Conservation (phyloP, 768 basidiomycete genomes). For the Termitomyces titanicus region DNA sequence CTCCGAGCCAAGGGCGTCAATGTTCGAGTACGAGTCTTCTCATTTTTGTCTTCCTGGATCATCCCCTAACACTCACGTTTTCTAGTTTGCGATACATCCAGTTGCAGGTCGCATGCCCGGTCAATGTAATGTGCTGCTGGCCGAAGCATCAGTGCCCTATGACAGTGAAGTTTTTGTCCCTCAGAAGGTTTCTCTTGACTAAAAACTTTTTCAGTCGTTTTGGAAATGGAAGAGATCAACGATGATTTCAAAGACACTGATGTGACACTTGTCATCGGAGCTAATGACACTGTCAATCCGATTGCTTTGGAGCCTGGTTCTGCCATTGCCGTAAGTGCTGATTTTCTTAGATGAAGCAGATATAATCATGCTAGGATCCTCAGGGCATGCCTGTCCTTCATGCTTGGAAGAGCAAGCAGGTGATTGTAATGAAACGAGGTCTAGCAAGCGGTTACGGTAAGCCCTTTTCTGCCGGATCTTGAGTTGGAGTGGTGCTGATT, state of each 20-base stretch:
- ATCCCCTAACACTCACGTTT: not conserved
- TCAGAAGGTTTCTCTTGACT: not conserved
- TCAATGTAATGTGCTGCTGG: constrained; percentile 88
- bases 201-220: constrained; percentile 55
- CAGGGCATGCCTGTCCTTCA: constrained; percentile 91
- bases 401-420: constrained; percentile 92
- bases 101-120: constrained; percentile 94
- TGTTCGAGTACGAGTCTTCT: constrained; percentile 49
- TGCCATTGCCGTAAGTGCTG: constrained; percentile 59
- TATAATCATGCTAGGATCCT: not conserved
- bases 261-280: constrained; percentile 87
- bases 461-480: constrained; percentile 8
- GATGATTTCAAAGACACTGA: constrained; percentile 88
- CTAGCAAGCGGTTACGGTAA: constrained; percentile 85
- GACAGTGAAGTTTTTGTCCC: constrained; percentile 52
- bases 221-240: constrained; percentile 95
- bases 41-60: not conserved
- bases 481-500: not conserved
- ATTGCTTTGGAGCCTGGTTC: constrained; percentile 86
- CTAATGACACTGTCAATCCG: constrained; percentile 91
- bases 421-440: constrained; percentile 90
- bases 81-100: constrained; percentile 77
- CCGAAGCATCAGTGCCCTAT: constrained; percentile 88
- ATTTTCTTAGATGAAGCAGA: not conserved
- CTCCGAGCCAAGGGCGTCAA: constrained; percentile 72